Percentiles rank a stretch among this genome's conserved stretches.
Evolutionary conservation across 495 filamentous ascomycete species (phyloP).

Genomic region (Xylaria telfairii): DNA sequence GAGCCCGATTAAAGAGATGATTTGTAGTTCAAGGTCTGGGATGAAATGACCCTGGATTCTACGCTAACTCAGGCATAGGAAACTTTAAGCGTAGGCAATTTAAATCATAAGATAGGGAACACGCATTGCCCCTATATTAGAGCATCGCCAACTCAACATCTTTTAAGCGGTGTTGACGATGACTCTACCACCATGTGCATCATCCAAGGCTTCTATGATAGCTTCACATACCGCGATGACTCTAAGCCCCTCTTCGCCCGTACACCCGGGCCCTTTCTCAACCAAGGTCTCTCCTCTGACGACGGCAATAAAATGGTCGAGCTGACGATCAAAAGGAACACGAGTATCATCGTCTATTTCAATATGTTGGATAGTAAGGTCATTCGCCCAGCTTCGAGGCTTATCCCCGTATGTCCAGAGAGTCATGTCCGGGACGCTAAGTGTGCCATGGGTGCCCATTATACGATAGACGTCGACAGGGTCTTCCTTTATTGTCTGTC

Average conservation of each 20-base stretch:
- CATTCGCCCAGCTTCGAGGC: conserved; percentile 42
- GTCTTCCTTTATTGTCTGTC: conserved; percentile 15
- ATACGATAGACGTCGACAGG: conserved; percentile 61
- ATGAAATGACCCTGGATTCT: background rate
- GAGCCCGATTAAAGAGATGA: background rate
- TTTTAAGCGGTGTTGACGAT: conserved; percentile 19
- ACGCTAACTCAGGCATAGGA: background rate
- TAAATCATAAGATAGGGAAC: background rate
- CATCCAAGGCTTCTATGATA: conserved; percentile 45
- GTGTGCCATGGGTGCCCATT: conserved; percentile 58
- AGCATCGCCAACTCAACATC: conserved; percentile 1
- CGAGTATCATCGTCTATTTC: conserved; percentile 43
- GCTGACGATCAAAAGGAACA: conserved; percentile 61
- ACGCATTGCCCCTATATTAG: background rate
- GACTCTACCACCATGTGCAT: conserved; percentile 8
- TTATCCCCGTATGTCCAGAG: conserved; percentile 54
- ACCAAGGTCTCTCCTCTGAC: conserved; percentile 40
- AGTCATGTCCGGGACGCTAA: conserved; percentile 64
- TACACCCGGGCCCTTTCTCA: conserved; percentile 47
- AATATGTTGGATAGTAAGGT: conserved; percentile 37
- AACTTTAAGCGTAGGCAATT: background rate
- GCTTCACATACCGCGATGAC: conserved; percentile 55
- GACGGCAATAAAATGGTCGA: conserved; percentile 63
- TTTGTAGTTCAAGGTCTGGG: background rate
- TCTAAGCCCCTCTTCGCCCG: conserved; percentile 50